Percentiles rank a stretch among this genome's conserved stretches.
Conservation (phyloP, 768 basidiomycete genomes). For the Tulasnella sp. region DNA sequence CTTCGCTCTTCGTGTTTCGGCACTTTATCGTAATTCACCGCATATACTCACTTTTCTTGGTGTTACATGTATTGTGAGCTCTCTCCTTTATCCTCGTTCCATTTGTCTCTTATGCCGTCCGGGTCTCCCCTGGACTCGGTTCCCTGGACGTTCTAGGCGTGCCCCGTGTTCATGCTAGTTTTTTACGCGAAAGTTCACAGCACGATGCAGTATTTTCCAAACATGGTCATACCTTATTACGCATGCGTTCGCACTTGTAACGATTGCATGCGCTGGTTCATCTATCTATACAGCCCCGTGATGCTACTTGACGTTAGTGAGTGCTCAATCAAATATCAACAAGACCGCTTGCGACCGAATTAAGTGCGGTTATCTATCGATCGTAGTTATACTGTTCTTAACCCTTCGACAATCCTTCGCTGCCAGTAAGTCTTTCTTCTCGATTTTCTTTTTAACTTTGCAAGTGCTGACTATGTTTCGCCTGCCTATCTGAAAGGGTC, state of each 20-base stretch:
- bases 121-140: neutral
- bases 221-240: neutral
- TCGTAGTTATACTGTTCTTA: too few relatives aligned
- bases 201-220: neutral
- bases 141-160: neutral
- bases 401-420: too few relatives aligned
- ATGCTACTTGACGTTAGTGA: neutral
- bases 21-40: neutral
- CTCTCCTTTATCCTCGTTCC: neutral
- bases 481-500: too few relatives aligned
- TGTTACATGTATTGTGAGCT: too few relatives aligned
- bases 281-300: neutral
- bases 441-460: too few relatives aligned
- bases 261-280: neutral
- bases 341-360: too few relatives aligned
- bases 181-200: neutral
- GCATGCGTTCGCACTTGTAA: neutral
- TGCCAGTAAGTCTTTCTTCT: too few relatives aligned
- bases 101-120: neutral
- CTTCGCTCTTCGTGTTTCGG: neutral
- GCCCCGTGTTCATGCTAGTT: neutral
- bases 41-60: neutral
- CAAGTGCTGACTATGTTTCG: too few relatives aligned
- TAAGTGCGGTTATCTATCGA: too few relatives aligned
- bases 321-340: neutral